phyloP scores from a whole-genome alignment of 1,284 basidiomycete species.

The Pseudozyma sp. region DNA sequence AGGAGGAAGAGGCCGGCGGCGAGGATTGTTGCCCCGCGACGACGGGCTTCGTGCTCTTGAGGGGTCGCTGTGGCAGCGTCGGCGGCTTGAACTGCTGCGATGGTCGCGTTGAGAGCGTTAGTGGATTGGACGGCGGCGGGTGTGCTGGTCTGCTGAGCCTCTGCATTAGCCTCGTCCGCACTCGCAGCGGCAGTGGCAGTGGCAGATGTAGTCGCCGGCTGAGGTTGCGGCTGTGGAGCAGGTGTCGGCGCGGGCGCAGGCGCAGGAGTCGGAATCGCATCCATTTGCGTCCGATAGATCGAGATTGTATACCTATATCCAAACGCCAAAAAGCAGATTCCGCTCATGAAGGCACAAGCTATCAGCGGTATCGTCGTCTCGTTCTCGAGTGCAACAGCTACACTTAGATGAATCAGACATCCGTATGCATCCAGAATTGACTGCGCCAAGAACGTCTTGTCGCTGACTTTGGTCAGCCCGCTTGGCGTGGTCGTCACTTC shows the following conservation, averaged over 20 bases:
- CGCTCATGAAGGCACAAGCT: constrained; percentile 42
- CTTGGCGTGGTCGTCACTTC: constrained; percentile 59
- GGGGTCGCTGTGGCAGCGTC: constrained; percentile 7
- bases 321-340: constrained; percentile 47
- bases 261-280: constrained; percentile 8
- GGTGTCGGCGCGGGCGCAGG: constrained; percentile 14
- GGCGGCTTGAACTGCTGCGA: constrained; percentile 2
- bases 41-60: constrained; percentile 21
- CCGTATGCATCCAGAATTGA: constrained; percentile 62
- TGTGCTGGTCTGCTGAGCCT: not conserved
- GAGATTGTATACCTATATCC: constrained; percentile 38
- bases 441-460: constrained; percentile 59
- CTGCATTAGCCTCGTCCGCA: not conserved
- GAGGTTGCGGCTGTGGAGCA: not conserved
- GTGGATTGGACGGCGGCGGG: not conserved
- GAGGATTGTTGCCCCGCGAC: constrained; percentile 17
- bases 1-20: constrained; percentile 24
- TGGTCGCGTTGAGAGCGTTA: constrained; percentile 2
- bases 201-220: not conserved
- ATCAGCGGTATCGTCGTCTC: constrained; percentile 36
- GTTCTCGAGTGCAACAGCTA: constrained; percentile 43
- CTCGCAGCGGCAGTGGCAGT: not conserved
- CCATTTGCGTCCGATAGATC: constrained; percentile 43
- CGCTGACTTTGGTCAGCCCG: constrained; percentile 56
- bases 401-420: constrained; percentile 37